phyloP scores from a whole-genome alignment of 1,284 basidiomycete species.

The Sphaerobolus stellatus region DNA sequence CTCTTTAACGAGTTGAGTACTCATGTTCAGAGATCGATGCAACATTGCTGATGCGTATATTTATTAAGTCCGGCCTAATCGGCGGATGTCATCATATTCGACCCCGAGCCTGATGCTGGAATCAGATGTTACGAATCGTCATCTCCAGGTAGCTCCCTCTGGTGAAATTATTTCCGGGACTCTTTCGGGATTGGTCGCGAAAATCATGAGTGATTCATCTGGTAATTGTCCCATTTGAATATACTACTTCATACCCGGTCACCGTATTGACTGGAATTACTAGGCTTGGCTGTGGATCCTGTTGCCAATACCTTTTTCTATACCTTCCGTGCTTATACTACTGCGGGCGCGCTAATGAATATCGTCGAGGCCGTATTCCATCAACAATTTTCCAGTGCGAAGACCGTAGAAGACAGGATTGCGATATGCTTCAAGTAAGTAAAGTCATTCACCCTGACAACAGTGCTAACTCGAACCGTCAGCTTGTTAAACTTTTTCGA shows the following conservation, averaged over 20 bases:
- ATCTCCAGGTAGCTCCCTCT: neutral
- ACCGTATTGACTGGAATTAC: neutral
- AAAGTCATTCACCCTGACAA: neutral
- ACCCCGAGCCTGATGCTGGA: neutral
- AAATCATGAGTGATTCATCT: neutral
- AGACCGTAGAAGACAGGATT: neutral
- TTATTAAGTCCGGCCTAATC: too few species aligned
- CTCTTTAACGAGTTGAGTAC: neutral
- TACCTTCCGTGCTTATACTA: slow-evolving; percentile 1
- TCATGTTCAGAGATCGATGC: too few species aligned
- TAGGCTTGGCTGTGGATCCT: neutral
- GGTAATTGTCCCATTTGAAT: neutral
- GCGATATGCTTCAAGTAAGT: slow-evolving; percentile 1
- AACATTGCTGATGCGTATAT: too few species aligned
- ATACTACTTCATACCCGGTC: neutral
- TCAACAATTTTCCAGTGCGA: neutral
- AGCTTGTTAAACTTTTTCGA: neutral
- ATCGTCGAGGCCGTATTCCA: neutral
- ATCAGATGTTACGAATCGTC: neutral
- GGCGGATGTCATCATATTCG: neutral
- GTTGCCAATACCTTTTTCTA: neutral
- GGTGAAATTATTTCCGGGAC: neutral
- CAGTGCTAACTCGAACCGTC: neutral
- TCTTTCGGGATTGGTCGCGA: neutral
- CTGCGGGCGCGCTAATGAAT: neutral